phyloP scores from a whole-genome alignment of 202 grass and related monocot genomes.

The Miscanthus sacchariflorus region DNA sequence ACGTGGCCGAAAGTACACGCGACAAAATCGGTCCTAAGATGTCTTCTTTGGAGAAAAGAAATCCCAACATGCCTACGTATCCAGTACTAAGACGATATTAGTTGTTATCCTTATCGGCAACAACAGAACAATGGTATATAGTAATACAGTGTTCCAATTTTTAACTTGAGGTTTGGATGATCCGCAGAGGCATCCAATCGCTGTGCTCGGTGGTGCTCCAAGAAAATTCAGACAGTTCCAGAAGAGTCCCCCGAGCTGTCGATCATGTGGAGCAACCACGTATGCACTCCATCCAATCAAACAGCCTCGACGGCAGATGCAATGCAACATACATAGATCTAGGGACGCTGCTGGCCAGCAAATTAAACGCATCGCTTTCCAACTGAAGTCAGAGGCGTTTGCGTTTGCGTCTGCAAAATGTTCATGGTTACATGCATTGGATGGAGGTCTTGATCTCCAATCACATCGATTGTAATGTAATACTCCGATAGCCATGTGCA shows the following conservation, averaged over 20 bases:
- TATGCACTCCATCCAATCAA: not conserved
- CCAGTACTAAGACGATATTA: not conserved
- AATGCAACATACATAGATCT: not conserved
- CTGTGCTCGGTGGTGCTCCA: not conserved
- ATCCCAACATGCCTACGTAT: not conserved
- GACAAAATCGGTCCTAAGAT: not conserved
- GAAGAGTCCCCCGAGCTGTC: constrained; percentile 26
- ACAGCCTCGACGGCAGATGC: not conserved
- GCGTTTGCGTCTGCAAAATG: constrained; percentile 5
- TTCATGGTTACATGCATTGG: constrained; percentile 11
- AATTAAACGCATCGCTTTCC: constrained; percentile 20
- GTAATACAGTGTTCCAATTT: not conserved
- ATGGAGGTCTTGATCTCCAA: not conserved
- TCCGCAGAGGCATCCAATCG: not conserved
- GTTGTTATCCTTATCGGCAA: not conserved
- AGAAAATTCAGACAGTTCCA: constrained; percentile 25
- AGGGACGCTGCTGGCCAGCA: not conserved
- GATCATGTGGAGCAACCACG: constrained; percentile 19
- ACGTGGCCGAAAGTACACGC: constrained; percentile 25
- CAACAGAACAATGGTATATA: not conserved
- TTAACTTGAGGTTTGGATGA: not conserved
- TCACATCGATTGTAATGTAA: not conserved
- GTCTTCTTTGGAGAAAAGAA: constrained; percentile 14
- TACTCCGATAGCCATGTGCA: not conserved
- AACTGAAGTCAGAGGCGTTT: not conserved